phyloP scores from a whole-genome alignment of 306 rosid species.

The Cicer bijugum region DNA sequence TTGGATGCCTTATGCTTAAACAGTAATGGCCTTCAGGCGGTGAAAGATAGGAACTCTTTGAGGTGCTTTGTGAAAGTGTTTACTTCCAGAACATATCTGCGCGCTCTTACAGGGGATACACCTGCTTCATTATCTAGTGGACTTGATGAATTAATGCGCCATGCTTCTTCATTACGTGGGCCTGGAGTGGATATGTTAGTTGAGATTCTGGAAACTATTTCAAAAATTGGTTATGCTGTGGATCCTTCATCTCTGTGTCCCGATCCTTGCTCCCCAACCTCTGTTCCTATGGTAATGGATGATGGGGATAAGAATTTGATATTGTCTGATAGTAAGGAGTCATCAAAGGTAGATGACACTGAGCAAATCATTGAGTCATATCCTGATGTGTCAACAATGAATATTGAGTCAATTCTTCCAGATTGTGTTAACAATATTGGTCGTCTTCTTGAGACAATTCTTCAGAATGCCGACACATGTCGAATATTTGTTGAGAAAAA shows the following conservation, averaged over 20 bases:
- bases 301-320: slow-evolving; percentile 65
- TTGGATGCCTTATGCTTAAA: slow-evolving; percentile 91
- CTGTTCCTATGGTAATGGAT: slow-evolving; percentile 96
- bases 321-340: slow-evolving; percentile 60
- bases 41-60: slow-evolving; percentile 82
- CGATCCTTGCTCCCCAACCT: slow-evolving; percentile 72
- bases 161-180: slow-evolving; percentile 85
- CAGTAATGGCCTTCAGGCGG: slow-evolving; percentile 86
- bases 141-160: slow-evolving; percentile 96
- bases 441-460: slow-evolving; percentile 90
- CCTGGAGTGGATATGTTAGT: slow-evolving; percentile 95
- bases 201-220: slow-evolving; percentile 74
- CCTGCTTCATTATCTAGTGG: slow-evolving; percentile 89
- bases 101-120: slow-evolving; percentile 82
- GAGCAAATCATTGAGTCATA: slow-evolving; percentile 69
- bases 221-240: slow-evolving; percentile 75
- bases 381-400: slow-evolving; percentile 57
- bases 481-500: slow-evolving; percentile 93
- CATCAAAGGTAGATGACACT: slow-evolving; percentile 60
- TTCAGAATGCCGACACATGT: slow-evolving; percentile 96
- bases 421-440: slow-evolving; percentile 88
- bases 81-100: slow-evolving; percentile 81
- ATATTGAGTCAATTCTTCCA: slow-evolving; percentile 77
- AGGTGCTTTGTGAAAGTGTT: slow-evolving; percentile 93
- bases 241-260: slow-evolving; percentile 55